phyloP scores from a whole-genome alignment of 306 rosid species.

The Potentilla sterilis region DNA sequence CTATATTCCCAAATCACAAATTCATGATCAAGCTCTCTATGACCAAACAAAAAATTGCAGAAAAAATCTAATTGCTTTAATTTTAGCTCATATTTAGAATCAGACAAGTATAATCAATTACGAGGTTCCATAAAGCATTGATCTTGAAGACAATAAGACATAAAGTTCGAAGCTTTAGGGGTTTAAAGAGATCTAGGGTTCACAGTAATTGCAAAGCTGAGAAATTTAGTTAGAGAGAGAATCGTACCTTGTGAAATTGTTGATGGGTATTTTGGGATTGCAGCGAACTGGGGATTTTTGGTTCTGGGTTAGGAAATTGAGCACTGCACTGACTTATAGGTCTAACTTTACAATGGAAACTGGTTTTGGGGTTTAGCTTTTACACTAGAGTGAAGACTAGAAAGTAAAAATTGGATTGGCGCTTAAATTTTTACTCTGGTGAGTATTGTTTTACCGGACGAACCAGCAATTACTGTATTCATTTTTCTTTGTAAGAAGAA shows the following conservation, averaged over 20 bases:
- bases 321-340: background rate
- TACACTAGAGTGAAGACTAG: background rate
- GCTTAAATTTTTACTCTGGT: background rate
- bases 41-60: background rate
- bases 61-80: background rate
- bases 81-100: background rate
- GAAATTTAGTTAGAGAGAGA: background rate
- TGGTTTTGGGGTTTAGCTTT: background rate
- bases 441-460: background rate
- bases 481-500: too few relatives aligned
- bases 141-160: background rate
- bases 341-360: background rate
- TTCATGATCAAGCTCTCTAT: background rate
- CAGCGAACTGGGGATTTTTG: background rate
- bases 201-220: background rate
- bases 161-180: background rate
- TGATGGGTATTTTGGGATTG: background rate
- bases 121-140: background rate
- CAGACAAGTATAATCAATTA: background rate
- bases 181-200: slow-evolving; percentile 21
- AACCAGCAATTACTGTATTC: background rate
- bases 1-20: background rate
- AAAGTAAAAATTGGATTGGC: background rate
- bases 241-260: slow-evolving; percentile 29
- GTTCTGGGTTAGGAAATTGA: background rate